Conservation (phyloP, 202 grass and related monocot genomes). For the Schoenoplectus tabernaemontani region DNA sequence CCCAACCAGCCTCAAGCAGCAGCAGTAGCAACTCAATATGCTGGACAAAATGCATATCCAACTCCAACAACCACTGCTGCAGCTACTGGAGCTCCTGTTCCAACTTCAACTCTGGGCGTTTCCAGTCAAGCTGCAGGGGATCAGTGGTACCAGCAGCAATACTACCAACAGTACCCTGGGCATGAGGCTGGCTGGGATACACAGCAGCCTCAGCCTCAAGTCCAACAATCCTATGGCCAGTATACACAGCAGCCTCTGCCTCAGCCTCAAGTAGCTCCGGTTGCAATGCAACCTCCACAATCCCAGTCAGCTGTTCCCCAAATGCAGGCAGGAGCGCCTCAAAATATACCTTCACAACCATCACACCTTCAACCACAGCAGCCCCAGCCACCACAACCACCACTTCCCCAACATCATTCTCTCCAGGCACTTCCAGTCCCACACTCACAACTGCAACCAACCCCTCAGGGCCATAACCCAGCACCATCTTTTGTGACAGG, state of each 20-base stretch:
- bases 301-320: constrained; percentile 22
- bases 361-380: constrained; percentile 43
- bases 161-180: constrained; percentile 79
- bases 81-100: constrained; percentile 13
- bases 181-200: constrained; percentile 62
- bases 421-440: constrained; percentile 36
- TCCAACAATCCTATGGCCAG: too few relatives aligned
- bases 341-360: constrained; percentile 33
- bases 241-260: too few relatives aligned
- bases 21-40: constrained; percentile 28
- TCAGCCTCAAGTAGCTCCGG: too few relatives aligned
- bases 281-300: constrained; percentile 11
- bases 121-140: constrained; percentile 42
- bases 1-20: constrained; percentile 34
- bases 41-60: constrained; percentile 34
- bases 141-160: constrained; percentile 82
- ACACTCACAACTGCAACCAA: constrained; percentile 43
- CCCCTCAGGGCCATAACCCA: constrained; percentile 51
- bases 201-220: constrained; percentile 45
- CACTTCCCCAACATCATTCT: constrained; percentile 20
- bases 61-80: constrained; percentile 28
- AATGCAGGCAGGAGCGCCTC: constrained; percentile 32
- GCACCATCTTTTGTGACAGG: constrained; percentile 30
- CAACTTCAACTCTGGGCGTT: constrained; percentile 26
- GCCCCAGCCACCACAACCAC: constrained; percentile 35